phyloP scores from a whole-genome alignment of 1,284 basidiomycete genomes.

The Cryptococcus jaspeensis region DNA sequence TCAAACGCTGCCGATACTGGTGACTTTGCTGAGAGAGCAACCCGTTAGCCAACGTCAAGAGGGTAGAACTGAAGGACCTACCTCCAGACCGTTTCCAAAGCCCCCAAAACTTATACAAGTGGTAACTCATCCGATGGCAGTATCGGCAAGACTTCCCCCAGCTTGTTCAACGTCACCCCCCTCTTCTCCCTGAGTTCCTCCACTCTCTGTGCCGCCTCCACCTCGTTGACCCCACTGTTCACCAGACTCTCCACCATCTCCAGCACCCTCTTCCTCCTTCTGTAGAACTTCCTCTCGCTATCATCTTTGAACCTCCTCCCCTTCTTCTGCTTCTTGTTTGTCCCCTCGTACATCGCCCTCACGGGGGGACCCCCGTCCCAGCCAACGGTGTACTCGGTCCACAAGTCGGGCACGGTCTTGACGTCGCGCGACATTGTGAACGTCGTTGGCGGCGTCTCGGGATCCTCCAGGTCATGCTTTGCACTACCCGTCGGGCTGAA shows the following conservation, averaged over 20 bases:
- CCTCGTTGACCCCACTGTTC: background rate
- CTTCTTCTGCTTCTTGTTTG: background rate
- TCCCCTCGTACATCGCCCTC: background rate
- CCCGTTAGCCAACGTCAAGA: no score
- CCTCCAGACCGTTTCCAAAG: background rate
- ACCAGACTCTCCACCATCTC: constrained; percentile 1
- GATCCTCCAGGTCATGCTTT: no score
- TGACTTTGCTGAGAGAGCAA: no score
- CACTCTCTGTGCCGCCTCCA: background rate
- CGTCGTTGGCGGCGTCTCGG: background rate
- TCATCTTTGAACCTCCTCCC: background rate
- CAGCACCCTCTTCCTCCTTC: background rate
- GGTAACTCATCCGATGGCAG: background rate
- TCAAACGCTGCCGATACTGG: no score
- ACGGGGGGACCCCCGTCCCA: constrained; percentile 1
- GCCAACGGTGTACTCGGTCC: constrained; percentile 3
- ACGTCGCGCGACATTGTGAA: constrained; percentile 4
- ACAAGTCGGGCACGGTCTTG: constrained; percentile 2
- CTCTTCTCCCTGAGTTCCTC: background rate
- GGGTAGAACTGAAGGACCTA: no score
- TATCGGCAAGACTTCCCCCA: constrained; percentile 1
- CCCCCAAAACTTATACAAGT: background rate
- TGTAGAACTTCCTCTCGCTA: background rate
- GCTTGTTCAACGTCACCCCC: background rate
- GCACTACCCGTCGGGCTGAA: no score